Conservation (phyloP, 108 stramenopile genomes). For the Poteriospumella lacustris region DNA sequence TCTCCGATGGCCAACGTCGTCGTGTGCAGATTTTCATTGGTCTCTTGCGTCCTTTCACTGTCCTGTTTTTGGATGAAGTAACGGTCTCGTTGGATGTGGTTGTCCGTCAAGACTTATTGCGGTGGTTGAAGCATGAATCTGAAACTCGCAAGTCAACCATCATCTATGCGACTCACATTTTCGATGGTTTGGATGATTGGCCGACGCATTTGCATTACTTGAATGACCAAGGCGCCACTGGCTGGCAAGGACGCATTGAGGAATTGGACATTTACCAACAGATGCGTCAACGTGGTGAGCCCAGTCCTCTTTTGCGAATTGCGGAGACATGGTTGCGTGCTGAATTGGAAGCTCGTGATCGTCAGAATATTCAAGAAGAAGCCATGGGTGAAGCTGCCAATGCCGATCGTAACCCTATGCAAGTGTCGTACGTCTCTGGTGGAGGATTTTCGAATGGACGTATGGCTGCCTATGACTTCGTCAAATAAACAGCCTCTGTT, state of each 20-base stretch:
- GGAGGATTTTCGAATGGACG: conserved; percentile 21
- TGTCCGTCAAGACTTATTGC: conserved; percentile 80
- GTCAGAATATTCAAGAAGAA: background rate
- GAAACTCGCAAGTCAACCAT: conserved; percentile 81
- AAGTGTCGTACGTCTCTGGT: background rate
- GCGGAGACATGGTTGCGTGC: conserved; percentile 32
- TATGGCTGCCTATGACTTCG: conserved; percentile 14
- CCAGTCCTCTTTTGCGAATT: conserved; percentile 30
- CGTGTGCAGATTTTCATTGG: conserved; percentile 93
- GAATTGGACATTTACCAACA: conserved; percentile 45
- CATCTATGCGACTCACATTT: conserved; percentile 97
- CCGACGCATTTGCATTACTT: conserved; percentile 60
- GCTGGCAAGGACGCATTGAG: conserved; percentile 49
- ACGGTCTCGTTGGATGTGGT: conserved; percentile 91
- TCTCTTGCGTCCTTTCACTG: conserved; percentile 84
- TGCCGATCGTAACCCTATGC: background rate
- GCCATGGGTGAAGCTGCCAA: background rate
- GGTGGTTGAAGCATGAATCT: conserved; percentile 85
- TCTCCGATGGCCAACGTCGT: conserved; percentile 75
- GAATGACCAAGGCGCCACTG: conserved; percentile 46
- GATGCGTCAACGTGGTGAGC: conserved; percentile 30
- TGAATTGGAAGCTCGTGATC: conserved; percentile 26
- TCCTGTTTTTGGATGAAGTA: conserved; percentile 92
- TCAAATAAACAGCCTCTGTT: no score
- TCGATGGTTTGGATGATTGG: conserved; percentile 85